Evolutionary conservation across 1,284 basidiomycete species (phyloP), one percentile per base, ranked within the genome.

Genomic region (Vanrija humicola): DNA sequence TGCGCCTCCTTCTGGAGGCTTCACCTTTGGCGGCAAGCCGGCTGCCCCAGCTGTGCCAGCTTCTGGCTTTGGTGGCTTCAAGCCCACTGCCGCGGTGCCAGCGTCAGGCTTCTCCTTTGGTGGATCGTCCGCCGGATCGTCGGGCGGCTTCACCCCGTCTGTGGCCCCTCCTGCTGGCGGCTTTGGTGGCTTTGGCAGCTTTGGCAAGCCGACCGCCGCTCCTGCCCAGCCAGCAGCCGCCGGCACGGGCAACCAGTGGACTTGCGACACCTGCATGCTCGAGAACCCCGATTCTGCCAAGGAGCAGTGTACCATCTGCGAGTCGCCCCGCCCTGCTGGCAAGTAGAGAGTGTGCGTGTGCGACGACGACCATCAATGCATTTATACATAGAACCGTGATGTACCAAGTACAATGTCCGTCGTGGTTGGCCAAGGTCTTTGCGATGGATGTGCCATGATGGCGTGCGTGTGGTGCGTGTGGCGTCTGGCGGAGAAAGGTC

Each of bases 281-380:
- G 67, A 76, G 44, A 84, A 83, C 60, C 72, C 79, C 6, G 74
- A 69, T 8, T 71, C 68, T 16, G 80, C 78, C 4, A 76, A 67
- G 38, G 66, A 70, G 28, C 82, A 83, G 64, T 86, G 84, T 63
- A 76, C 73, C 0, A 59, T 82, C 19, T 86, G 84, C 55, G 82
- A 83, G 45, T 61, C 76, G 5, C 77, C 79, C 12, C 34, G 34
- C 14, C 34, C 34, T 28, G 28, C 28, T 28, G 28, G 28, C 34
- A 34, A 34, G 34, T 34, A 34, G 34, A 14, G 34, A 12, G 34
- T 28, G 28, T 28, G 28, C 10, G 28, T 28, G 28, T 28, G 28
- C 28, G 10, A 10, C 28, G 10, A 10, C 10, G 28, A 28, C 10
- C 34, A 34, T 34, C 4, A 23, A 12, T 34, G 34, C 34, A 34